Base-by-base conservation (phyloP, 2,329 filamentous ascomycete genomes). In the Lasiodiplodia citricola region DNA sequence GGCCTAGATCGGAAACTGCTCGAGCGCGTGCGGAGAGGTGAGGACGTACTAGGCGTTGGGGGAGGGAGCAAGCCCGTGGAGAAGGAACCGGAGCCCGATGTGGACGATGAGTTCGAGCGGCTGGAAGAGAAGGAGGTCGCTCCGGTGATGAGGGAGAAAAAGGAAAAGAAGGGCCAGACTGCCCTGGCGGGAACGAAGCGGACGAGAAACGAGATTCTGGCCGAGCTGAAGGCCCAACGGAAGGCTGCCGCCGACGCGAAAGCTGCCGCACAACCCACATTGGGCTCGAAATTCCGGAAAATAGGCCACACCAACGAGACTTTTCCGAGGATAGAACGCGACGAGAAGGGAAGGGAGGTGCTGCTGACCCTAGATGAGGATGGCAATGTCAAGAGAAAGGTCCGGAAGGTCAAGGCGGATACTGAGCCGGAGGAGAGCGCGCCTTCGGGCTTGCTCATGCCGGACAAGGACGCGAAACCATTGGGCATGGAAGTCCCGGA, bases 1-100 rank as follows among this genome's bases (percentile, higher is more conserved):
- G 96, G 96, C 0, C 81, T 99, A 62, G 96, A 99, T 80, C 92
- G 93, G 77, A 91, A 92, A 78, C 83, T 98, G 14, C 82, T 94
- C 35, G 88, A 92, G 78, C 85, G 90, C 72, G 86, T 92, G 70
- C 86, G 87, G 70, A 86, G 85, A 67, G 92, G 91, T 51, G 92
- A 94, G 77, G 80, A 84, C 76, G 82, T 84, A 4, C 69, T 81
- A 25, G 72, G 69, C 14, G 67, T 66, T 8, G 64, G 73, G 7
- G 64, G 73, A 77, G 71, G 81, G 65, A 70, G 67, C 55, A 60
- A 37, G n/a, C 67, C 67, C 86, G 84, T 72, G 78, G 67, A 68
- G 38, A 54, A 75, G n/a, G 75, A 78, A 64, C 74, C 70, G 1
- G 71, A 73, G 28, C 74, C 75, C 23, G 76, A 82, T 69, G 70